These are phyloP conservation scores for Aspergillus wentii DNA, from an alignment of 495 filamentous ascomycete species.

Conservation along the genomic window DNA sequence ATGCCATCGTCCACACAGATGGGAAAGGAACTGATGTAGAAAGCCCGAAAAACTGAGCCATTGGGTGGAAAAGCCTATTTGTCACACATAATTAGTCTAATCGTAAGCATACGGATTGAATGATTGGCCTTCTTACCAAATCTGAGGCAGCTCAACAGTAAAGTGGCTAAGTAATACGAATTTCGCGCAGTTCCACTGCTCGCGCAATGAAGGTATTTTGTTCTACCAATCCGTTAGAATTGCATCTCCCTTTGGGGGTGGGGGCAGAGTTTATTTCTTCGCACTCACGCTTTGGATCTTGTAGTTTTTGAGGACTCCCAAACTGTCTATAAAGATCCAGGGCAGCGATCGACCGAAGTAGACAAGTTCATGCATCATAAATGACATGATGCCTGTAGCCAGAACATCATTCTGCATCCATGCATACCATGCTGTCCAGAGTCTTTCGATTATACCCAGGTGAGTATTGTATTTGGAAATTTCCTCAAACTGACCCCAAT, in stretches of 20 bases:
- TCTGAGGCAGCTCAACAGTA: conserved; percentile 95
- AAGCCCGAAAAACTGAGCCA: conserved; percentile 90
- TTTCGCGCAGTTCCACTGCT: conserved; percentile 91
- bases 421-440: conserved; percentile 97
- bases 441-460: conserved; percentile 74
- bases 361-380: conserved; percentile 87
- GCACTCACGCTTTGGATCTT: conserved; percentile 82
- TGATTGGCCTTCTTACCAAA: conserved; percentile 78
- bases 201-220: conserved; percentile 82
- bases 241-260: not conserved
- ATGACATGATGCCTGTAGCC: conserved; percentile 94
- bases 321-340: conserved; percentile 87
- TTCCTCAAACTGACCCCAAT: conserved; percentile 80
- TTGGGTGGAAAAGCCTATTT: conserved; percentile 85
- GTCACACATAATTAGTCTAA: conserved; percentile 1
- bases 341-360: conserved; percentile 92
- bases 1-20: conserved; percentile 72
- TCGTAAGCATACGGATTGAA: no score
- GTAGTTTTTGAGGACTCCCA: conserved; percentile 83
- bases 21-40: conserved; percentile 89
- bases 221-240: conserved; percentile 42
- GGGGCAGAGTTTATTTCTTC: no score
- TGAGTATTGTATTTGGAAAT: conserved; percentile 83
- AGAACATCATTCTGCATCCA: conserved; percentile 97
- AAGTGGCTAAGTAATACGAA: conserved; percentile 91